phyloP scores from a whole-genome alignment of 208 protist species.

The Leishmania gerbilli region DNA sequence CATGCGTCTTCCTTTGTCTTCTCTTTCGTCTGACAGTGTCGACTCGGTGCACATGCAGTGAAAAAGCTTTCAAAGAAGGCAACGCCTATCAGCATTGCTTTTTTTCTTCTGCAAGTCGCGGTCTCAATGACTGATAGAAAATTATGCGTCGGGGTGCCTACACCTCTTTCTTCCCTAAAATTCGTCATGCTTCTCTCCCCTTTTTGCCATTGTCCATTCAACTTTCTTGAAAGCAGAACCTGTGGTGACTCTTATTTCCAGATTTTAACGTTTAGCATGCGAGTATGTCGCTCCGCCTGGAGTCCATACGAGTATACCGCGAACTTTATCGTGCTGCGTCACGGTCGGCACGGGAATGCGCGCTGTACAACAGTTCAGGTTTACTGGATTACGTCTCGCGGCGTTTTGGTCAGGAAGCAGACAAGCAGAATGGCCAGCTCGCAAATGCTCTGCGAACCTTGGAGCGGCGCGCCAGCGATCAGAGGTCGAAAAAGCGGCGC shows the following conservation, averaged over 20 bases:
- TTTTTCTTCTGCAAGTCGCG: not conserved
- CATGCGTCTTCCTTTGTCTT: not conserved
- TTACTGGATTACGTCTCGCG: slow-evolving; percentile 49
- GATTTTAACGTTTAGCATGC: not conserved
- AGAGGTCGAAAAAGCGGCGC: slow-evolving; percentile 3
- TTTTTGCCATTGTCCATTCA: not conserved
- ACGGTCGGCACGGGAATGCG: slow-evolving; percentile 39
- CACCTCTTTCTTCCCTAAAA: too few relatives aligned
- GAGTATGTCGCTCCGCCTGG: slow-evolving; percentile 47
- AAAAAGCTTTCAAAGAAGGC: not conserved
- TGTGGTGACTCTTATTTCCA: not conserved
- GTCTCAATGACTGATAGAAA: not conserved
- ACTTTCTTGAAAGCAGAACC: not conserved
- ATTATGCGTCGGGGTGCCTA: not conserved
- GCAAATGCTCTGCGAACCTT: slow-evolving; percentile 21
- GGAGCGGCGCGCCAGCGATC: slow-evolving; percentile 5
- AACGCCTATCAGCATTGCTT: not conserved
- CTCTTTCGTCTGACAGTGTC: not conserved
- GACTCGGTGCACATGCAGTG: not conserved
- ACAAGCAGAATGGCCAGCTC: slow-evolving; percentile 43
- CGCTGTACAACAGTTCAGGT: slow-evolving; percentile 48
- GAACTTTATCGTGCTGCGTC: slow-evolving; percentile 42
- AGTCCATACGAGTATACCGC: slow-evolving; percentile 59
- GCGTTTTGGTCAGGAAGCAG: slow-evolving; percentile 47
- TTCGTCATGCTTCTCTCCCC: not conserved